phyloP scores from a whole-genome alignment of 2,329 filamentous ascomycete genomes.

The Dactylonectria macrodidyma region DNA sequence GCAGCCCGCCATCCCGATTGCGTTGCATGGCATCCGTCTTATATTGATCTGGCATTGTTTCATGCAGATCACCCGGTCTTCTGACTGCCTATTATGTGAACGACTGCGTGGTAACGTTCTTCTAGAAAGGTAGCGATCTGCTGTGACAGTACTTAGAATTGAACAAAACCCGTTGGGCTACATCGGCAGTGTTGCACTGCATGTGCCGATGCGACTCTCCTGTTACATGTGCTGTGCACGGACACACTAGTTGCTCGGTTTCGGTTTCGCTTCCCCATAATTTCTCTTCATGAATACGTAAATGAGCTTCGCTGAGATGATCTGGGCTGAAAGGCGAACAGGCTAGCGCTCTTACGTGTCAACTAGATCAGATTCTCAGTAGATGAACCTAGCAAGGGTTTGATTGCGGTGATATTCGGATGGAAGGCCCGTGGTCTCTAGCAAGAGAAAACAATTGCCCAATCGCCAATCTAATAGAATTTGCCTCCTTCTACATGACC shows the following conservation, averaged over 20 bases:
- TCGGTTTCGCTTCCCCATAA: slow-evolving; percentile 9
- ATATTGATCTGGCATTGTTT: neutral
- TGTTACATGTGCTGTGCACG: neutral
- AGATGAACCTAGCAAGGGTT: too few relatives aligned
- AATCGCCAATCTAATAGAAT: too few relatives aligned
- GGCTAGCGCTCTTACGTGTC: too few relatives aligned
- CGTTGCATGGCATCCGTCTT: neutral
- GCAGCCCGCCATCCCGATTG: neutral
- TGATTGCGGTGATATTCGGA: too few relatives aligned
- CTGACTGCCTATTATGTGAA: neutral
- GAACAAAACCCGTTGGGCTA: neutral
- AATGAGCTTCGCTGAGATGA: too few relatives aligned
- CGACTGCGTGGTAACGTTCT: neutral
- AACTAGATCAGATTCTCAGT: too few relatives aligned
- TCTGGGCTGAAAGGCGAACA: too few relatives aligned
- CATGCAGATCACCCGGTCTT: neutral
- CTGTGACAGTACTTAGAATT: neutral
- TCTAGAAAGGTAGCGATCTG: slow-evolving; percentile 1
- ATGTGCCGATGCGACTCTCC: neutral
- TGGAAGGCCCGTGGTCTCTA: too few relatives aligned
- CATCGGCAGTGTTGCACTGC: neutral
- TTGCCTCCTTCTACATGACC: too few relatives aligned
- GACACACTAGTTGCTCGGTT: neutral
- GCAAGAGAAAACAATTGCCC: too few relatives aligned
- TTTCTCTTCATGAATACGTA: neutral